Evolutionary conservation across 345 rosid genomes (phyloP).

Genomic region (Pistacia integerrima): DNA sequence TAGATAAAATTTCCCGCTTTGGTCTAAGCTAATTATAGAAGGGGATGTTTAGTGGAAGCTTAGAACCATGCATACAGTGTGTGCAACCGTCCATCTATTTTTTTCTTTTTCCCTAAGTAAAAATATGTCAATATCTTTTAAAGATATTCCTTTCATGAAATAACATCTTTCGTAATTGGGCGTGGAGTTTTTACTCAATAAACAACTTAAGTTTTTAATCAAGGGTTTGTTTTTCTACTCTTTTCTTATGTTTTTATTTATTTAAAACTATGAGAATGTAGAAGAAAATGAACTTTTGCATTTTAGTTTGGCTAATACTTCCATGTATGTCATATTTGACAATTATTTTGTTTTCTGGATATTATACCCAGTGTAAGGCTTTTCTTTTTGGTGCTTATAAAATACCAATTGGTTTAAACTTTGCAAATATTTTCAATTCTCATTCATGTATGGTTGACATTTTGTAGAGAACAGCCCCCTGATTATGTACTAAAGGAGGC

Average conservation of each 20-base stretch:
- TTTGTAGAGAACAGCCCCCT: slow-evolving; percentile 89
- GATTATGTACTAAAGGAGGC: slow-evolving; percentile 95
- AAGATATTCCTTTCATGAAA: not conserved
- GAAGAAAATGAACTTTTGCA: not conserved
- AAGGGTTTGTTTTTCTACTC: not conserved
- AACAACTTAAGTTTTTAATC: not conserved
- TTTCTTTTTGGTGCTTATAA: not conserved
- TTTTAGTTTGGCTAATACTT: slow-evolving; percentile 1
- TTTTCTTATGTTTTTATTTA: not conserved
- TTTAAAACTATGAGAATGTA: not conserved
- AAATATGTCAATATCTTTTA: no score
- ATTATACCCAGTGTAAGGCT: not conserved
- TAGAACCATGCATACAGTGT: not conserved
- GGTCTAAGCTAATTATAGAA: not conserved
- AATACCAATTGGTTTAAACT: slow-evolving; percentile 11
- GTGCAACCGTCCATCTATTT: not conserved
- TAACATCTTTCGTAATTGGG: not conserved
- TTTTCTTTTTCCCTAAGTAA: no score
- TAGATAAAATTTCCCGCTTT: not conserved
- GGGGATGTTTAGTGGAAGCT: not conserved
- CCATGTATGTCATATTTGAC: not conserved
- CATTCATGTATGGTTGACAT: slow-evolving; percentile 39
- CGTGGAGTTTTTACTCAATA: not conserved
- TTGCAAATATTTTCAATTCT: slow-evolving; percentile 23
- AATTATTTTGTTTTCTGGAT: not conserved